Conservation (phyloP, 2,329 filamentous ascomycete genomes). For the Pestalotiopsis sp. region DNA sequence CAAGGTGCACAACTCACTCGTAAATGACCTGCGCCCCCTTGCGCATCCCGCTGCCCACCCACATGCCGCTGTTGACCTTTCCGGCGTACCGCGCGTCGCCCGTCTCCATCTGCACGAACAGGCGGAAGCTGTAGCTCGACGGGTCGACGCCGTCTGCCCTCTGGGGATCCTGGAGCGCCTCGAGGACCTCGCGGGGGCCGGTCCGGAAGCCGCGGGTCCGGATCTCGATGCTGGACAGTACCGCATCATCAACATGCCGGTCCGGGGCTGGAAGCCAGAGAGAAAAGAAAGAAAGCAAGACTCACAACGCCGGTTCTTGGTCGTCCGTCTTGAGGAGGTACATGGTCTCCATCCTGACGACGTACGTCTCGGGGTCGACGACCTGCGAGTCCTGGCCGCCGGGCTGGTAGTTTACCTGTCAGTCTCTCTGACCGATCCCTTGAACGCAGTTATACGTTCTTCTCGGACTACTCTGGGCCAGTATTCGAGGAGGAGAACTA, state of each 20-base stretch:
- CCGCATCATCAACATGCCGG: too few relatives aligned
- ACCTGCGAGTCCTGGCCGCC: slow-evolving; percentile 38
- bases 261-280: too few relatives aligned
- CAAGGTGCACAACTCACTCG: slow-evolving; percentile 14
- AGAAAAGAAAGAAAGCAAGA: neutral
- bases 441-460: neutral
- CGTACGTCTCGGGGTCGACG: slow-evolving; percentile 27
- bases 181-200: slow-evolving; percentile 14
- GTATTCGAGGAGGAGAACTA: too few relatives aligned
- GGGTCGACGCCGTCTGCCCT: slow-evolving; percentile 13
- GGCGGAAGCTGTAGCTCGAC: slow-evolving; percentile 15
- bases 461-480: too few relatives aligned
- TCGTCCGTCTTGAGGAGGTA: slow-evolving; percentile 52
- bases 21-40: slow-evolving; percentile 18
- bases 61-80: slow-evolving; percentile 16
- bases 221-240: slow-evolving; percentile 14
- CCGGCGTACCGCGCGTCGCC: slow-evolving; percentile 14
- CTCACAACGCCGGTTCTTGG: slow-evolving; percentile 45
- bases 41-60: slow-evolving; percentile 18
- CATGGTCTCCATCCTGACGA: slow-evolving; percentile 43
- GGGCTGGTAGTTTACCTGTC: slow-evolving; percentile 19
- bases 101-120: slow-evolving; percentile 18
- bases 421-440: neutral
- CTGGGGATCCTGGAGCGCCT: slow-evolving; percentile 13
- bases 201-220: slow-evolving; percentile 16